Evolutionary conservation across 345 rosid species (phyloP).

Genomic region (Salix caprea): DNA sequence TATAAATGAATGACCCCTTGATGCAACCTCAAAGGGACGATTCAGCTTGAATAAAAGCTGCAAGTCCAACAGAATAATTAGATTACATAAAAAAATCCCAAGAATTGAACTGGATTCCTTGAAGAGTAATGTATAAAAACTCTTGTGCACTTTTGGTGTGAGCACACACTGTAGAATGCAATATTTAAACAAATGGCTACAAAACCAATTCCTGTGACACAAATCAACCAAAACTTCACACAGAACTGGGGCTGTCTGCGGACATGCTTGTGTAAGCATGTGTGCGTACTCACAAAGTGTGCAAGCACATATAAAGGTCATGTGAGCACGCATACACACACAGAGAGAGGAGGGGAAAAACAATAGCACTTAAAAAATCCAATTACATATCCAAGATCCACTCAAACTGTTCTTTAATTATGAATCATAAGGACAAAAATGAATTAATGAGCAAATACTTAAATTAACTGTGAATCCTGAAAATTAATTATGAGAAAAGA

Average conservation of each 20-base stretch:
- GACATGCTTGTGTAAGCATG: too few species aligned
- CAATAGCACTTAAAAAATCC: background rate
- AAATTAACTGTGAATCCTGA: background rate
- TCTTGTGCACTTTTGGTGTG: background rate
- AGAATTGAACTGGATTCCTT: background rate
- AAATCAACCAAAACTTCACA: too few species aligned
- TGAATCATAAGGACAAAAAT: background rate
- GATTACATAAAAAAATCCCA: background rate
- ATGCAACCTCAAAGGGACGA: conserved; percentile 93
- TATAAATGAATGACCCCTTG: conserved; percentile 80
- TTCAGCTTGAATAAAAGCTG: conserved; percentile 87
- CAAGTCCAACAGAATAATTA: conserved; percentile 16
- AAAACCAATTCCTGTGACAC: too few species aligned
- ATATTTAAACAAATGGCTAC: background rate
- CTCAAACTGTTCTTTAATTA: background rate
- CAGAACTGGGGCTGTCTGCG: too few species aligned
- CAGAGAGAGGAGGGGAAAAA: background rate
- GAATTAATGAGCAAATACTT: too few species aligned
- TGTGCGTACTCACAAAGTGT: background rate
- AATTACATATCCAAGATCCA: background rate
- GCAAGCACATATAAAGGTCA: background rate
- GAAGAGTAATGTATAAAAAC: background rate
- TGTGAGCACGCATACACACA: background rate
- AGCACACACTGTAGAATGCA: background rate
- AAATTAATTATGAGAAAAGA: background rate